Percentiles rank a stretch among this genome's conserved stretches.
These are phyloP conservation scores for Parasitella parasitica DNA, from an alignment of 371 early-diverging fungal species.

Conservation along the genomic window DNA sequence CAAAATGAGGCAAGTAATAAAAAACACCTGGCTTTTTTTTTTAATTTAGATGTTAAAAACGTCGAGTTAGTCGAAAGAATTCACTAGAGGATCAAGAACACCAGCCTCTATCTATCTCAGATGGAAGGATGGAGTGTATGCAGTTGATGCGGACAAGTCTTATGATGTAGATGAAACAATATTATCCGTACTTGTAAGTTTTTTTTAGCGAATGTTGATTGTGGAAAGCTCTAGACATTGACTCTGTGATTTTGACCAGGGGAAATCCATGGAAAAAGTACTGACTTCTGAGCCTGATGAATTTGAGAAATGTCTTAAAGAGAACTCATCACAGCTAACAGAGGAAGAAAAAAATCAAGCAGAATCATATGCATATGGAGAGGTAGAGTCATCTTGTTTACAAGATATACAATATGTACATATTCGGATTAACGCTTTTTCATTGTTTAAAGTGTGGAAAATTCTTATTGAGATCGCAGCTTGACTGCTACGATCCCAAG, in stretches of 20 bases:
- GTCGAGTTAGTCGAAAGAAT: slow-evolving; percentile 54
- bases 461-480: slow-evolving; percentile 86
- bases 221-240: too few species aligned
- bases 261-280: slow-evolving; percentile 85
- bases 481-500: slow-evolving; percentile 82
- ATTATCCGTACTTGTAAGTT: slow-evolving; percentile 61
- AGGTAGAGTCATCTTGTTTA: slow-evolving; percentile 21
- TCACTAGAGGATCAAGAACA: slow-evolving; percentile 58
- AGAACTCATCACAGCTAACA: slow-evolving; percentile 38
- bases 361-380: slow-evolving; percentile 54
- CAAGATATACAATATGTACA: neutral
- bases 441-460: slow-evolving; percentile 37
- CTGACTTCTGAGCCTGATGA: slow-evolving; percentile 67
- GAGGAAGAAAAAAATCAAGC: slow-evolving; percentile 45
- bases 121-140: slow-evolving; percentile 74
- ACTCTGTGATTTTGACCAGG: too few species aligned
- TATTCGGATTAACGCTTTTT: neutral
- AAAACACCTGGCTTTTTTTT: too few species aligned
- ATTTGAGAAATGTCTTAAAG: slow-evolving; percentile 67
- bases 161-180: slow-evolving; percentile 67
- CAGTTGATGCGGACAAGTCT: slow-evolving; percentile 83
- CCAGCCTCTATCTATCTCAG: slow-evolving; percentile 68
- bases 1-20: slow-evolving; percentile 43
- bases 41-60: too few species aligned
- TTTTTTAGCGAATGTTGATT: too few species aligned